Conservation (phyloP, 345 rosid species). For the Dimocarpus longan region DNA sequence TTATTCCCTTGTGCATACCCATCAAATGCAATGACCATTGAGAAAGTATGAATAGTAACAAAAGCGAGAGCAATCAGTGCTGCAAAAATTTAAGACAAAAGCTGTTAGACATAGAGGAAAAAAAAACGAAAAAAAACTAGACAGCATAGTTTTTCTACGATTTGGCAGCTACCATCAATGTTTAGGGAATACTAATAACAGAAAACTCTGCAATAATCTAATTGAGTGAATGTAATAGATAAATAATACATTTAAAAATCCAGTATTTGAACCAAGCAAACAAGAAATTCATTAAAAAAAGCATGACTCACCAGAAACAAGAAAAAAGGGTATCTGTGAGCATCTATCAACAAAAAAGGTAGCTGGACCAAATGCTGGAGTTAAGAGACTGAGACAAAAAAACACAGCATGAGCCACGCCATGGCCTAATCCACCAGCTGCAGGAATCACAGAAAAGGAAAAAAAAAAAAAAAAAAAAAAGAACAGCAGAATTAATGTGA, state of each 20-base stretch:
- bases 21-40: conserved; percentile 93
- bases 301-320: conserved; percentile 76
- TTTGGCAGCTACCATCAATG: conserved; percentile 16
- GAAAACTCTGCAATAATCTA: conserved; percentile 11
- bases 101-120: conserved; percentile 14
- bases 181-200: conserved; percentile 13
- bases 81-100: conserved; percentile 43
- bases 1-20: conserved; percentile 88
- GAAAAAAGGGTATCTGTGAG: conserved; percentile 85
- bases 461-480: neutral
- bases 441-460: conserved; percentile 25
- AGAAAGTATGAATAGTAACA: conserved; percentile 89
- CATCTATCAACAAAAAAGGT: conserved; percentile 77
- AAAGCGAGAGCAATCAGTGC: conserved; percentile 89
- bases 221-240: neutral
- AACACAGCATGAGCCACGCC: conserved; percentile 98
- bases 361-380: conserved; percentile 97
- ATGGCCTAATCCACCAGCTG: conserved; percentile 99
- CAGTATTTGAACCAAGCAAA: neutral
- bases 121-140: neutral
- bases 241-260: neutral
- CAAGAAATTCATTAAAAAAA: conserved; percentile 6
- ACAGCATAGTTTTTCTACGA: neutral
- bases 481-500: neutral
- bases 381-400: conserved; percentile 90